These are phyloP conservation scores for Diplocarpon mali DNA, from an alignment of 2,329 filamentous ascomycete genomes.

Conservation along the genomic window DNA sequence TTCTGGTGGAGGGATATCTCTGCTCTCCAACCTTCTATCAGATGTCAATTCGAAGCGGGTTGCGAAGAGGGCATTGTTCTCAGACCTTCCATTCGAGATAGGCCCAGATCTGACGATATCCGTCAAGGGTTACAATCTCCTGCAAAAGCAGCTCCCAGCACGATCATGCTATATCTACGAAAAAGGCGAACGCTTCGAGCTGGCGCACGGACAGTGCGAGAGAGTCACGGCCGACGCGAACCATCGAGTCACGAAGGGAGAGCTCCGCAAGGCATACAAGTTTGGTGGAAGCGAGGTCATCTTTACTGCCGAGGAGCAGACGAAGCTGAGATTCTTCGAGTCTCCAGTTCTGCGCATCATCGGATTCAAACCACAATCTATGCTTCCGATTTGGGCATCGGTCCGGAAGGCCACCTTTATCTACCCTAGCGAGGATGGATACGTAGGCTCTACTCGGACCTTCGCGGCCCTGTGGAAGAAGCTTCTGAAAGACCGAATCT, in stretches of 20 bases:
- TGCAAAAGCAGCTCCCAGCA: constrained; percentile 73
- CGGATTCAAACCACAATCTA: constrained; percentile 76
- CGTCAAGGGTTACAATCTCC: constrained; percentile 83
- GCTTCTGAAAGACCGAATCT: constrained; percentile 64
- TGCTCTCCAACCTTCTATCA: constrained; percentile 70
- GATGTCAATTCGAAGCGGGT: constrained; percentile 87
- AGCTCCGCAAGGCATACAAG: constrained; percentile 88
- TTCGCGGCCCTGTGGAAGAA: constrained; percentile 89
- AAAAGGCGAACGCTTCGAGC: constrained; percentile 73
- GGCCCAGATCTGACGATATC: constrained; percentile 77
- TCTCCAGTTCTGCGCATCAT: constrained; percentile 76
- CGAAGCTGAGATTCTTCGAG: constrained; percentile 67
- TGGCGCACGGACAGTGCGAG: constrained; percentile 63
- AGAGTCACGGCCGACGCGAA: constrained; percentile 69
- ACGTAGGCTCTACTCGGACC: constrained; percentile 80
- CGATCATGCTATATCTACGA: constrained; percentile 82
- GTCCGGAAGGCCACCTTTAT: constrained; percentile 83
- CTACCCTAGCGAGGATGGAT: constrained; percentile 85
- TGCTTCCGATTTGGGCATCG: constrained; percentile 74
- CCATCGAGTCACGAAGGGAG: constrained; percentile 63
- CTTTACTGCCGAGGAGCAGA: constrained; percentile 78
- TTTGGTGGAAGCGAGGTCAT: constrained; percentile 85
- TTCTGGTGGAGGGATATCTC: constrained; percentile 62
- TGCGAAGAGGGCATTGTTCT: constrained; percentile 76
- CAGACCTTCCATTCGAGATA: constrained; percentile 76